Conservation (phyloP, 805 yeast genomes). For the Tetrapisispora iriomotensis region DNA sequence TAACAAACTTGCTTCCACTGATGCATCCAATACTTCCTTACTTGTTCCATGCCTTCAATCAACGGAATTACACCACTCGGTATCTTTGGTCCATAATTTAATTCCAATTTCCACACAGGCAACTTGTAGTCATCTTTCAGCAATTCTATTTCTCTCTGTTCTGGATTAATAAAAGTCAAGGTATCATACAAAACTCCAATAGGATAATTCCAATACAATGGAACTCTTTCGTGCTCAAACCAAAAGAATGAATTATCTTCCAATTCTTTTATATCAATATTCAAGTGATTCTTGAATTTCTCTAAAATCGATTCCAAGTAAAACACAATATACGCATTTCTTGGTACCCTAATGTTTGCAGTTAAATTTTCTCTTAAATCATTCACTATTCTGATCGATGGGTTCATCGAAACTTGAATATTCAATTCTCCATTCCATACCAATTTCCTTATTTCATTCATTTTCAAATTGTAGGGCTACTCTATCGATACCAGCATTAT, state of each 20-base stretch:
- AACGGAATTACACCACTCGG: slow-evolving; percentile 40
- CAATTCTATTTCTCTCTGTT: not conserved
- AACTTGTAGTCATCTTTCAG: slow-evolving; percentile 4
- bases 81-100: slow-evolving; percentile 32
- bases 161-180: slow-evolving; percentile 1
- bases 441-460: slow-evolving; percentile 29
- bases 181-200: slow-evolving; percentile 56
- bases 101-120: slow-evolving; percentile 38
- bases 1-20: slow-evolving; percentile 76
- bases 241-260: slow-evolving; percentile 35
- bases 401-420: slow-evolving; percentile 30
- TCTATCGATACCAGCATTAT: no score
- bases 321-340: slow-evolving; percentile 47
- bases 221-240: slow-evolving; percentile 57
- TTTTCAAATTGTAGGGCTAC: no score
- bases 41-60: slow-evolving; percentile 27
- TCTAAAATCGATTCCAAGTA: slow-evolving; percentile 30
- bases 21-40: slow-evolving; percentile 52
- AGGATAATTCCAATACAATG: slow-evolving; percentile 71
- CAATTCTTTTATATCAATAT: slow-evolving; percentile 19
- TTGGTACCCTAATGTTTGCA: slow-evolving; percentile 22
- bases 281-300: slow-evolving; percentile 32
- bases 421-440: slow-evolving; percentile 51
- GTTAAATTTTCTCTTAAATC: slow-evolving; percentile 9
- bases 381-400: slow-evolving; percentile 11